Conservation (phyloP, 2,329 filamentous ascomycete species). For the Neophaeococcomyces mojaviensis region DNA sequence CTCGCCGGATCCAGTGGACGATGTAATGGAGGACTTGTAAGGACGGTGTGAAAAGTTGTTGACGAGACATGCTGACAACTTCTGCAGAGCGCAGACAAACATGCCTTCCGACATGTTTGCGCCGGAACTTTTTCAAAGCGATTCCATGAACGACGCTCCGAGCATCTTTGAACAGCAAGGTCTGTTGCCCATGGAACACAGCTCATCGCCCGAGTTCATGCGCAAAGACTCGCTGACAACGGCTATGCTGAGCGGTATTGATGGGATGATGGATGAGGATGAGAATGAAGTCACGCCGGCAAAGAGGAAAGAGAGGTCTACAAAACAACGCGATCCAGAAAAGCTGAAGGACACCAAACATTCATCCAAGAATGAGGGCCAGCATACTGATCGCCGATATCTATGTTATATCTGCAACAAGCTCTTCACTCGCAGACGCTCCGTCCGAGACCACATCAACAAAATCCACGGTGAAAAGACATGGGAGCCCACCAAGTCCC, state of each 20-base stretch:
- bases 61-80: neutral
- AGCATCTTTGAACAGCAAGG: constrained; percentile 11
- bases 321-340: constrained; percentile 15
- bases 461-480: constrained; percentile 23
- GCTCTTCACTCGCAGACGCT: constrained; percentile 22
- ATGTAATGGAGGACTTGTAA: neutral
- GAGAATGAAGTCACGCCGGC: constrained; percentile 3
- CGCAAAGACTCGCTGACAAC: constrained; percentile 2
- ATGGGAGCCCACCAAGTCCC: constrained; percentile 20
- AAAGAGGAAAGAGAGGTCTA: constrained; percentile 17
- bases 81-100: neutral
- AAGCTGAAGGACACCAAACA: constrained; percentile 17
- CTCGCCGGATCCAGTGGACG: neutral
- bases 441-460: constrained; percentile 23
- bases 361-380: constrained; percentile 24
- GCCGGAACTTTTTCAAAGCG: constrained; percentile 20
- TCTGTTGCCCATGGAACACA: constrained; percentile 11
- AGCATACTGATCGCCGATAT: constrained; percentile 23
- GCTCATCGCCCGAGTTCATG: constrained; percentile 14
- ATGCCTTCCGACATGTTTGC: constrained; percentile 13
- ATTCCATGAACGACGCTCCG: constrained; percentile 11
- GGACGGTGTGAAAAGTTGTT: too few species aligned
- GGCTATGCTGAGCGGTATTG: constrained; percentile 9
- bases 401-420: constrained; percentile 24
- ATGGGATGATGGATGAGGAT: constrained; percentile 6